phyloP scores from a whole-genome alignment of 2,329 filamentous ascomycete species.

The Aspergillus sp. region DNA sequence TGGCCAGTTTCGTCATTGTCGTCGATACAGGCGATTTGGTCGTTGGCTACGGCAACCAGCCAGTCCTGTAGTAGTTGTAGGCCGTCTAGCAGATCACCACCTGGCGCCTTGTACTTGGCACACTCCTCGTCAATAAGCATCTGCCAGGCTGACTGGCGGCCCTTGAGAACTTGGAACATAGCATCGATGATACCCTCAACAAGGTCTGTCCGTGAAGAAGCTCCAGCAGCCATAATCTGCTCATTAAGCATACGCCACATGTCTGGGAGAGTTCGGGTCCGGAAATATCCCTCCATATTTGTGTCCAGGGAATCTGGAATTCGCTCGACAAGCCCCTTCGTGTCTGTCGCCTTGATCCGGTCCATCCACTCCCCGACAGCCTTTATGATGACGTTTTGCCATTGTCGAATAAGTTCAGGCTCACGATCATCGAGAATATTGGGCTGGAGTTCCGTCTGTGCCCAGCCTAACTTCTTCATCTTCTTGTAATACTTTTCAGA shows the following conservation, averaged over 20 bases:
- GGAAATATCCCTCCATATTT: constrained; percentile 83
- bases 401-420: constrained; percentile 83
- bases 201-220: constrained; percentile 80
- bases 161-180: constrained; percentile 82
- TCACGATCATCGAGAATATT: constrained; percentile 89
- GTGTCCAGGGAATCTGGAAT: constrained; percentile 74
- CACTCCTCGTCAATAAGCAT: constrained; percentile 81
- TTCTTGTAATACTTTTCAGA: constrained; percentile 93
- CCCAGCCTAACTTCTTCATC: constrained; percentile 83
- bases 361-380: constrained; percentile 98
- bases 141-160: constrained; percentile 80
- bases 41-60: constrained; percentile 94
- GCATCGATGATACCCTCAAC: constrained; percentile 92
- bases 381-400: constrained; percentile 89
- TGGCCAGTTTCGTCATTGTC: constrained; percentile 71
- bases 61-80: constrained; percentile 75
- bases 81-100: constrained; percentile 53
- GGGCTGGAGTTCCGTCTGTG: constrained; percentile 67
- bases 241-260: constrained; percentile 98
- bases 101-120: constrained; percentile 57
- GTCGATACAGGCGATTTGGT: constrained; percentile 97
- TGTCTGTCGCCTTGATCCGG: constrained; percentile 77
- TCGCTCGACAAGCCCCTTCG: constrained; percentile 70
- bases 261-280: constrained; percentile 84
- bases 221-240: constrained; percentile 76